Conservation (phyloP, 2,329 filamentous ascomycete species). For the Alternaria sp. region DNA sequence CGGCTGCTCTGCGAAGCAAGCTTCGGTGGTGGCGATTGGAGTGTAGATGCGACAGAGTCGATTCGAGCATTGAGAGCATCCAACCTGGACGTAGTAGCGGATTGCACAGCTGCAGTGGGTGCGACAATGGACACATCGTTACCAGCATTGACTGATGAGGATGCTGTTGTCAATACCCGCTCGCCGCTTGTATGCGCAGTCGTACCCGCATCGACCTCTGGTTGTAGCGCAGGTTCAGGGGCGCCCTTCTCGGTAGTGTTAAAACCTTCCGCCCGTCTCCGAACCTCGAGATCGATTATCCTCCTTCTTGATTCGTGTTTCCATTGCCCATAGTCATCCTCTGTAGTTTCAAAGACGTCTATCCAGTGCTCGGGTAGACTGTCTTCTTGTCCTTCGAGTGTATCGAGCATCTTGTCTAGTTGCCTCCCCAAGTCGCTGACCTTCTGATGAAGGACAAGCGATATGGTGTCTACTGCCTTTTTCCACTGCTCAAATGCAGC, state of each 20-base stretch:
- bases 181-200: not conserved
- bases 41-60: slow-evolving; percentile 1
- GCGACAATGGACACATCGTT: not conserved
- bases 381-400: slow-evolving; percentile 81
- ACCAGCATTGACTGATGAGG: not conserved
- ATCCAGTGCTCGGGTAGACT: slow-evolving; percentile 87
- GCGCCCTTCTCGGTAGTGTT: not conserved
- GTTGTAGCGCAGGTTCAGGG: not conserved
- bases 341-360: slow-evolving; percentile 80
- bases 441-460: slow-evolving; percentile 68
- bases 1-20: not conserved
- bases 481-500: slow-evolving; percentile 42
- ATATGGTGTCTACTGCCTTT: slow-evolving; percentile 59
- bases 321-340: slow-evolving; percentile 82
- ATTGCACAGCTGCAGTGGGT: not conserved
- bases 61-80: not conserved
- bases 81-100: not conserved
- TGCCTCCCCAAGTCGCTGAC: slow-evolving; percentile 73
- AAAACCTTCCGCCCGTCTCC: slow-evolving; percentile 28
- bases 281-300: slow-evolving; percentile 69
- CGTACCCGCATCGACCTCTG: not conserved
- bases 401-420: slow-evolving; percentile 85
- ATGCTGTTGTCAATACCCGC: not conserved
- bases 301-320: slow-evolving; percentile 75
- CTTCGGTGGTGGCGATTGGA: not conserved